Conservation (phyloP, 163 green algal genomes). For the Prototheca wickerhamii region DNA sequence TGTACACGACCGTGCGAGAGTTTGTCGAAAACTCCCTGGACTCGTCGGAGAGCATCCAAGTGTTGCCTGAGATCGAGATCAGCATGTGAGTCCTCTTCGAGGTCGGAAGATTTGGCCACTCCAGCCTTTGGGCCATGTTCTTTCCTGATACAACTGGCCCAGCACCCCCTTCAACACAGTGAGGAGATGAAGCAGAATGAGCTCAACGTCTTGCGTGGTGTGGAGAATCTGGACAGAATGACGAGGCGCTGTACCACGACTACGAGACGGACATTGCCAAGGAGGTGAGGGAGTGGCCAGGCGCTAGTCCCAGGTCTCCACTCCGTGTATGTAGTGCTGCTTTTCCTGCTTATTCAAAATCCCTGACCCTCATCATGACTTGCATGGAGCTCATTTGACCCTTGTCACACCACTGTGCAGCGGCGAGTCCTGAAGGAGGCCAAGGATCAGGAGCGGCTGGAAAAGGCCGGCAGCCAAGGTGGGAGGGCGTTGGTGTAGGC, state of each 20-base stretch:
- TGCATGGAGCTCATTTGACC: neutral
- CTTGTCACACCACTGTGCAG: constrained; percentile 41
- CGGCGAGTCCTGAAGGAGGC: constrained; percentile 71
- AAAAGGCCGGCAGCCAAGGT: constrained; percentile 66
- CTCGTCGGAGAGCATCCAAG: constrained; percentile 64
- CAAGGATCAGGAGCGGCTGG: constrained; percentile 59
- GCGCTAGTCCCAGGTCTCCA: no score
- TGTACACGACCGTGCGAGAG: constrained; percentile 93
- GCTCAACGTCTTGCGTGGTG: constrained; percentile 75
- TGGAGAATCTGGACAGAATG: constrained; percentile 71
- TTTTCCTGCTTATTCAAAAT: neutral
- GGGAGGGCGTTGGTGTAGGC: neutral
- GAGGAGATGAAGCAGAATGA: constrained; percentile 79
- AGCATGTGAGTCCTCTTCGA: constrained; percentile 56
- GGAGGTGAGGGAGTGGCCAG: neutral
- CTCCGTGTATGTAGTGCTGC: no score
- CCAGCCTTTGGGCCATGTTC: no score
- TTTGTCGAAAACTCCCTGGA: constrained; percentile 90
- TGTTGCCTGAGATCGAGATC: constrained; percentile 74
- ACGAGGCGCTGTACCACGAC: constrained; percentile 88
- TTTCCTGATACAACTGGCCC: neutral
- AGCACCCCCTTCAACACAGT: constrained; percentile 30
- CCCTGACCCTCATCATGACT: no score
- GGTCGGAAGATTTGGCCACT: neutral
- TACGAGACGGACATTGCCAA: constrained; percentile 53